Conservation (phyloP, 2,329 filamentous ascomycete species). For the Arthrobotrys megalospora region DNA sequence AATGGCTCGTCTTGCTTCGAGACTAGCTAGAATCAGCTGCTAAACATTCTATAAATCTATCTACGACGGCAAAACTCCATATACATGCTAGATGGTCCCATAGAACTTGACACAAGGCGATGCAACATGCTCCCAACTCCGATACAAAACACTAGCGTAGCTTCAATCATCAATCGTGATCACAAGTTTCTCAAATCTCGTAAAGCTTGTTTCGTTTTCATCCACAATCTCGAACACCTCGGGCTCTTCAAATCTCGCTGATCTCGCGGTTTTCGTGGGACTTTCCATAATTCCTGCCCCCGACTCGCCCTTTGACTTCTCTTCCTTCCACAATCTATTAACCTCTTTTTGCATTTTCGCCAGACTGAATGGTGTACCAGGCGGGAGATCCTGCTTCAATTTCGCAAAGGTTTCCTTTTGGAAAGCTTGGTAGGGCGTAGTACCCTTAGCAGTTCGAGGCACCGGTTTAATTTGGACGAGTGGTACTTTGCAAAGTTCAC, state of each 20-base stretch:
- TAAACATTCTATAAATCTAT: neutral
- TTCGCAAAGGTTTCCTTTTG: constrained; percentile 57
- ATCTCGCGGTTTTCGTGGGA: constrained; percentile 17
- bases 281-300: neutral
- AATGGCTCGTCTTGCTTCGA: too few species aligned
- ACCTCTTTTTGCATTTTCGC: constrained; percentile 52
- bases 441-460: constrained; percentile 40
- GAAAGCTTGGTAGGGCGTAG: constrained; percentile 45
- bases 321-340: constrained; percentile 41
- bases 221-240: neutral
- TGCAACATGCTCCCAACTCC: neutral
- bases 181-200: constrained; percentile 41
- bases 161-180: constrained; percentile 53
- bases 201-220: constrained; percentile 2
- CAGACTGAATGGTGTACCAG: constrained; percentile 53
- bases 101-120: too few species aligned
- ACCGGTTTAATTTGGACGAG: constrained; percentile 56
- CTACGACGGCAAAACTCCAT: neutral
- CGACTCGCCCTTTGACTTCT: constrained; percentile 14
- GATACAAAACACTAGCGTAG: neutral
- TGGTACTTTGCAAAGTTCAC: constrained; percentile 36
- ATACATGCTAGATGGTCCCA: neutral
- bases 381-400: constrained; percentile 42
- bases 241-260: neutral
- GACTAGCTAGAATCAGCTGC: too few species aligned